Evolutionary conservation across 768 basidiomycete species (phyloP).

Genomic region (Amanita inopinata): DNA sequence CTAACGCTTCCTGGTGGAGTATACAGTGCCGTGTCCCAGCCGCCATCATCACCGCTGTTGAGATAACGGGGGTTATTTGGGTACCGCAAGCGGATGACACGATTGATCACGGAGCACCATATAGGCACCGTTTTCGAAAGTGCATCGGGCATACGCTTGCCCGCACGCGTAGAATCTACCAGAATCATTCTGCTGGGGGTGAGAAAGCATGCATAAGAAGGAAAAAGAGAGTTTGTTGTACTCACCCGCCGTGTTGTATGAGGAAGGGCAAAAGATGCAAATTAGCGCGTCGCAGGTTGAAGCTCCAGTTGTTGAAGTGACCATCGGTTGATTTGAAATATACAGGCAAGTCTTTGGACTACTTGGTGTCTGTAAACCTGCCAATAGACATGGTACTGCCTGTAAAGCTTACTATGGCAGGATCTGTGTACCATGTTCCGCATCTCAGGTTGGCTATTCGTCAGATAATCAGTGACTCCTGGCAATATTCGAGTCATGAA

Average conservation of each 20-base stretch:
- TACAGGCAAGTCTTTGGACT: constrained; percentile 35
- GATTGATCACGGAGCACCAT: constrained; percentile 89
- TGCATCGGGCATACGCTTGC: constrained; percentile 92
- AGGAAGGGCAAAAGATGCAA: constrained; percentile 63
- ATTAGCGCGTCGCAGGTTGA: constrained; percentile 79
- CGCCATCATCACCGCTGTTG: neutral
- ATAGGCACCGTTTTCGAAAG: constrained; percentile 90
- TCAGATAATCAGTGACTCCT: neutral
- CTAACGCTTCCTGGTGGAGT: constrained; percentile 65
- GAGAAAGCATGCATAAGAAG: constrained; percentile 4
- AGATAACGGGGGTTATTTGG: constrained; percentile 12
- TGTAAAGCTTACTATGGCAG: constrained; percentile 38
- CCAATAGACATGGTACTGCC: constrained; percentile 1
- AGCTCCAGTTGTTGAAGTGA: constrained; percentile 76
- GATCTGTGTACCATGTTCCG: constrained; percentile 89
- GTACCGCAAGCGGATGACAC: constrained; percentile 34
- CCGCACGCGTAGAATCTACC: constrained; percentile 88
- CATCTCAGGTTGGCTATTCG: constrained; percentile 79
- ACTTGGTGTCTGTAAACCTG: constrained; percentile 3
- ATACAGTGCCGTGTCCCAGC: constrained; percentile 55
- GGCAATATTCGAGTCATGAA: neutral
- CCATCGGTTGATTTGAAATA: constrained; percentile 95
- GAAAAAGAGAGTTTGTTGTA: too few relatives aligned
- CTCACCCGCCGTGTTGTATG: constrained; percentile 49
- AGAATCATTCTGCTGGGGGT: constrained; percentile 53